A percentile compares a stretch with the other conserved stretches of the same genome.
These are phyloP conservation scores for Gracilaria caudata DNA, from an alignment of 23 red algal species.

Conservation along the genomic window DNA sequence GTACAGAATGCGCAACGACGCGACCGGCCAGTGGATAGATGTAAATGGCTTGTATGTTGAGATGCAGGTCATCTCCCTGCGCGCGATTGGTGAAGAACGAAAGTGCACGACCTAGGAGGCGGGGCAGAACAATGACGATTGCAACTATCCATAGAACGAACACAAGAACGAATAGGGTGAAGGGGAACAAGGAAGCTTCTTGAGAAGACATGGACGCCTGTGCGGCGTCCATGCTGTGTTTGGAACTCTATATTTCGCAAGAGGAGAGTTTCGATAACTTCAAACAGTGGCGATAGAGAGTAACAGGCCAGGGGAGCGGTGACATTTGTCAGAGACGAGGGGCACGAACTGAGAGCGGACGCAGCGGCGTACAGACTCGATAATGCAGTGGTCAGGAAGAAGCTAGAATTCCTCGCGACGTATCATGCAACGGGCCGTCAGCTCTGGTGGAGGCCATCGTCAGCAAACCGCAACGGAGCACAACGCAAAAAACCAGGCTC, in stretches of 20 bases:
- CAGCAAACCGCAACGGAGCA: not conserved
- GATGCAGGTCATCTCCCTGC: constrained; percentile 12
- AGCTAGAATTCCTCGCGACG: not conserved
- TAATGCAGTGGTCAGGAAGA: not conserved
- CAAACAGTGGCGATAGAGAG: too few species aligned
- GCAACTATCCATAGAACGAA: constrained; percentile 38
- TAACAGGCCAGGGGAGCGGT: too few species aligned
- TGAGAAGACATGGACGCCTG: constrained; percentile 23
- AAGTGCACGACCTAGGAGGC: constrained; percentile 32
- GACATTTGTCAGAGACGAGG: not conserved
- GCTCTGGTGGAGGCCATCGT: not conserved
- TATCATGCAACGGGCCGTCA: not conserved
- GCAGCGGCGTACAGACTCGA: not conserved
- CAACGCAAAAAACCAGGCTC: too few species aligned
- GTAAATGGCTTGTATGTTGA: constrained; percentile 45
- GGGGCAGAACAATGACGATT: constrained; percentile 50
- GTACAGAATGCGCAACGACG: constrained; percentile 56
- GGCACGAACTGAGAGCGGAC: not conserved
- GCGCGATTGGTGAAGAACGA: constrained; percentile 55
- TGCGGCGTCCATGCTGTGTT: constrained; percentile 8
- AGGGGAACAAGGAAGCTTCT: constrained; percentile 30
- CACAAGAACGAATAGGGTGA: constrained; percentile 22
- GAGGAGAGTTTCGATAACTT: too few species aligned
- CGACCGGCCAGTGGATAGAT: constrained; percentile 61
- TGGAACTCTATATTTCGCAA: not conserved